phyloP scores from a whole-genome alignment of 108 stramenopile genomes.

The Nannochloropsis granulata region DNA sequence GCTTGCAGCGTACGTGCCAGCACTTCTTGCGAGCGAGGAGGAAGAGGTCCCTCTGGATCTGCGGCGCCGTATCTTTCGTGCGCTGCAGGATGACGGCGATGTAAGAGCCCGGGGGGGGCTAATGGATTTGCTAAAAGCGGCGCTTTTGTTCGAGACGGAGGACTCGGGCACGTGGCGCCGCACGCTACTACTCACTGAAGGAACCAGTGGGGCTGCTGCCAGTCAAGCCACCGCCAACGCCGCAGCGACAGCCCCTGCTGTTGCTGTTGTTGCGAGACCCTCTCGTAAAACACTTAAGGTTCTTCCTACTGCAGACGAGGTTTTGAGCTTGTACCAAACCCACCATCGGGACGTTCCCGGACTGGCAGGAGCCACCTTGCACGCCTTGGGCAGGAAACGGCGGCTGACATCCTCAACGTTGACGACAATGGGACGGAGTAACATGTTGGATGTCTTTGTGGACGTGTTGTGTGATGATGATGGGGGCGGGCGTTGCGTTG shows the following conservation, averaged over 20 bases:
- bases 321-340: neutral
- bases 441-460: neutral
- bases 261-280: neutral
- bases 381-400: neutral
- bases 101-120: neutral
- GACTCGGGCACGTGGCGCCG: neutral
- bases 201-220: neutral
- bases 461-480: neutral
- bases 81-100: neutral
- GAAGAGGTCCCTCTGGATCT: neutral
- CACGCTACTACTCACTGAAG: neutral
- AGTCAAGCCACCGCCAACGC: neutral
- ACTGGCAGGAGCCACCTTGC: neutral
- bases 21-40: neutral
- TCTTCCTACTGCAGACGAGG: neutral
- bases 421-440: neutral
- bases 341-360: neutral
- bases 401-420: neutral
- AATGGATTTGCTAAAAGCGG: neutral
- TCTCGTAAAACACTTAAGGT: neutral
- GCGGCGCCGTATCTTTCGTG: neutral
- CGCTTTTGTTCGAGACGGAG: neutral
- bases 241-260: too few relatives aligned
- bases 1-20: neutral
- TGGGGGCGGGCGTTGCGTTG: neutral